These are phyloP conservation scores for Malassezia dermatis DNA, from an alignment of 1,284 basidiomycete genomes.

Conservation along the genomic window DNA sequence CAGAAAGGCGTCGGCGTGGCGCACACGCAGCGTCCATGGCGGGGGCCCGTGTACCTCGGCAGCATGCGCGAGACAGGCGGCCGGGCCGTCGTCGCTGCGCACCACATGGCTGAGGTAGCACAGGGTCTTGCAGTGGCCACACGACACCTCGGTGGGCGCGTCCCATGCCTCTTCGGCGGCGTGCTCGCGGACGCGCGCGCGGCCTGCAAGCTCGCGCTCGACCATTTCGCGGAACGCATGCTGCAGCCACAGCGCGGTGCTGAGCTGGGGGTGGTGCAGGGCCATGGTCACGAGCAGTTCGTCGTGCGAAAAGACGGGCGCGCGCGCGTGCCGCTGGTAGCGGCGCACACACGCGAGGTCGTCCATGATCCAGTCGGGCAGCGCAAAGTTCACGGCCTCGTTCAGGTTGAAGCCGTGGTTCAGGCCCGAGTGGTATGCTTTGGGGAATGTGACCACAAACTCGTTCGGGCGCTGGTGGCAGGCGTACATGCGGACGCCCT, in stretches of 20 bases:
- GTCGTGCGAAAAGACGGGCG: constrained; percentile 95
- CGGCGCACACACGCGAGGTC: constrained; percentile 77
- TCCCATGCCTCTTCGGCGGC: constrained; percentile 53
- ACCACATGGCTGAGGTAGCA: constrained; percentile 87
- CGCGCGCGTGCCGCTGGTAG: constrained; percentile 73
- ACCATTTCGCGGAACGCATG: constrained; percentile 79
- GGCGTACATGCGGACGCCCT: constrained; percentile 84
- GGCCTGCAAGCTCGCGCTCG: constrained; percentile 64
- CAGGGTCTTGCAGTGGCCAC: constrained; percentile 81
- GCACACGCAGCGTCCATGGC: constrained; percentile 60
- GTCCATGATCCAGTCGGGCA: constrained; percentile 84
- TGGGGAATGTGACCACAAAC: constrained; percentile 87
- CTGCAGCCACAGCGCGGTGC: constrained; percentile 70
- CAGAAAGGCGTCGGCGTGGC: constrained; percentile 71
- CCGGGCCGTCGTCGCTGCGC: constrained; percentile 52
- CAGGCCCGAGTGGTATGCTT: constrained; percentile 96
- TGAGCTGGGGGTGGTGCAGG: constrained; percentile 81
- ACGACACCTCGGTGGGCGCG: constrained; percentile 90
- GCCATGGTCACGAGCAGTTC: constrained; percentile 91
- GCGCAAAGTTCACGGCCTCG: constrained; percentile 96
- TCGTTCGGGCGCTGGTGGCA: constrained; percentile 95
- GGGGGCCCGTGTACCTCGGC: constrained; percentile 65
- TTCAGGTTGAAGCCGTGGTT: constrained; percentile 98
- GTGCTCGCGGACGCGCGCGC: constrained; percentile 53
- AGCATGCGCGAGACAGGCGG: constrained; percentile 70